These are phyloP conservation scores for Ustilago sp. DNA, from an alignment of 1,284 basidiomycete genomes.

Conservation along the genomic window DNA sequence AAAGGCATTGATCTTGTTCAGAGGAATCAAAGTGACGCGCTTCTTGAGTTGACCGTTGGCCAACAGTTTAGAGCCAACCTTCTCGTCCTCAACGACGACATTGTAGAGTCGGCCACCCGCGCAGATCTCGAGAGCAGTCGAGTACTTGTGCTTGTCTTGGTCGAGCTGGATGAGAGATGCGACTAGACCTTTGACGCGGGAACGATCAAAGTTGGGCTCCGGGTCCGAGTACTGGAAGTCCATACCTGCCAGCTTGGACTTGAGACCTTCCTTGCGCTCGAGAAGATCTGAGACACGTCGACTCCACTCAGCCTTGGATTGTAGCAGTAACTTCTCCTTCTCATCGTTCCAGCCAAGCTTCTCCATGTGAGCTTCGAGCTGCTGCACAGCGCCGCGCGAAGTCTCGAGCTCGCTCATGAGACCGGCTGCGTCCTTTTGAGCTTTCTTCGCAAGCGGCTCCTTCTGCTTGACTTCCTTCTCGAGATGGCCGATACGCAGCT, in stretches of 20 bases:
- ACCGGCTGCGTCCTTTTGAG: constrained; percentile 85
- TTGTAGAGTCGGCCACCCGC: constrained; percentile 94
- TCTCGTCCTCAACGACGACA: constrained; percentile 82
- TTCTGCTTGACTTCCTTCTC: constrained; percentile 84
- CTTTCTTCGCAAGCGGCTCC: constrained; percentile 83
- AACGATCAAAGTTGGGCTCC: constrained; percentile 83
- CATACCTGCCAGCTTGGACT: constrained; percentile 78
- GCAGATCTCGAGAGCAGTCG: constrained; percentile 92
- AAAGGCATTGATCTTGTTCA: constrained; percentile 87
- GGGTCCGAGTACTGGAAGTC: constrained; percentile 88
- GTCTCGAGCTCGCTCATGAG: constrained; percentile 73
- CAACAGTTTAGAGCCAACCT: constrained; percentile 85
- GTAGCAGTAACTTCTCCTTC: constrained; percentile 78
- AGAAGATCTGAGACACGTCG: constrained; percentile 75
- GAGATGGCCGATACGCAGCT: constrained; percentile 81
- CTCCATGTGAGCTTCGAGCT: constrained; percentile 62
- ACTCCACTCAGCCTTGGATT: constrained; percentile 75
- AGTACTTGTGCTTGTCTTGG: constrained; percentile 76
- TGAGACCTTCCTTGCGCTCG: constrained; percentile 80
- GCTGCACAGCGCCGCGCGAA: constrained; percentile 73
- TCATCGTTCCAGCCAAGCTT: constrained; percentile 83
- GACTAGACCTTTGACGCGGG: constrained; percentile 82
- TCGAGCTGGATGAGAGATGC: constrained; percentile 81
- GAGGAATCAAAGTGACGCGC: constrained; percentile 91
- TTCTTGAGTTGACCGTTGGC: constrained; percentile 85